Conservation (phyloP, 192 early-diverging fungal species). For the Coemansia sp. region DNA sequence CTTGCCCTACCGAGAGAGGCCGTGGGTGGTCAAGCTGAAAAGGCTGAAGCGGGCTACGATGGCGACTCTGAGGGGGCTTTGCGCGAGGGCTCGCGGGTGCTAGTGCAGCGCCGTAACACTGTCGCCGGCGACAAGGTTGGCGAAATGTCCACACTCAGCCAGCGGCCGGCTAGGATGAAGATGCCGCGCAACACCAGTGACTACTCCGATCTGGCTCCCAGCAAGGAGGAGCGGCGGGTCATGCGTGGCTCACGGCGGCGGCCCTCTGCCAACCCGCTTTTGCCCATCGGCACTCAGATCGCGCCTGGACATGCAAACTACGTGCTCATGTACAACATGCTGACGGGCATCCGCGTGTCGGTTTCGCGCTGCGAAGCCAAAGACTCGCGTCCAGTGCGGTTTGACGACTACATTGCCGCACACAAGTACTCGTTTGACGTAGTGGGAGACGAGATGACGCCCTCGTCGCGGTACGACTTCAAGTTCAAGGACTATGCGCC, state of each 20-base stretch:
- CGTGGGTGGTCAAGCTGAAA: conserved; percentile 11
- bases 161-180: conserved; percentile 25
- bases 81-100: conserved; percentile 18
- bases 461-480: conserved; percentile 94
- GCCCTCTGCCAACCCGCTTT: conserved; percentile 28
- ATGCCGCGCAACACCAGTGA: conserved; percentile 52
- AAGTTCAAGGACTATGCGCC: conserved; percentile 99
- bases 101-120: conserved; percentile 55
- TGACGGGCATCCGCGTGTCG: conserved; percentile 92
- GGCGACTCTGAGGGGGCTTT: conserved; percentile 49
- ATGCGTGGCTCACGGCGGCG: conserved; percentile 46
- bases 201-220: conserved; percentile 26
- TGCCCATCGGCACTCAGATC: conserved; percentile 78
- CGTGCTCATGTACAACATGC: conserved; percentile 98
- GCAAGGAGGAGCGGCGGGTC: conserved; percentile 39
- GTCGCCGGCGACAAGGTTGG: conserved; percentile 54
- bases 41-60: conserved; percentile 48
- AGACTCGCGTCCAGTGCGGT: conserved; percentile 67
- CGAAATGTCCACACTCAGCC: conserved; percentile 3
- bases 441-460: conserved; percentile 94
- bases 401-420: conserved; percentile 83
- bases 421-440: conserved; percentile 98
- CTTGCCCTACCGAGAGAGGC: conserved; percentile 16
- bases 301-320: conserved; percentile 96
- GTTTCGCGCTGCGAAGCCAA: conserved; percentile 89